Base-by-base conservation (phyloP, 2,329 filamentous ascomycete genomes). In the Nemania serpens region DNA sequence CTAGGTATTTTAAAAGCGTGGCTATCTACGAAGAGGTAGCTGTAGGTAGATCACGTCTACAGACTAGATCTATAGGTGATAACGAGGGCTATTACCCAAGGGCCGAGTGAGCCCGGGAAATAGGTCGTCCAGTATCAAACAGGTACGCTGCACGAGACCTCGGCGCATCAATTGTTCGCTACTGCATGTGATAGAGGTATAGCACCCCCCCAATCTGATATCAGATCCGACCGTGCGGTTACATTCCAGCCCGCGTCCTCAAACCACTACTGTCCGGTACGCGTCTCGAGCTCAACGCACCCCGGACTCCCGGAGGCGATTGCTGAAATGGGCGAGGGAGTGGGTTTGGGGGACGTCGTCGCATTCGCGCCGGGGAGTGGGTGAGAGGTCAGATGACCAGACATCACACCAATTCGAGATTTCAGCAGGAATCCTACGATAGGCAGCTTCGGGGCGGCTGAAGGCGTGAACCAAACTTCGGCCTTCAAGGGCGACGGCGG, bases 171-270 rank as follows among this genome's bases (percentile, higher is more conserved):
- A 33, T 45, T n/a, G 5, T 43, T 49, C 36, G 39, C 11, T 54
- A 11, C 33, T 55, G 29, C 47, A 47, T 55, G 36, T 42, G 37
- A n/a, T 33, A 55, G 15, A 15, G 41, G 3, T 53, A 50, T 48
- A 20, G 9, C 46, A 55, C 42, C 50, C 45, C 39, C 55, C 50
- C n/a, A n/a, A 49, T 53, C 17, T 39, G 25, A 43, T 64, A 49
- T 53, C 17, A 34, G 25, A 43, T 64, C 55, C 52, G 58, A 51
- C 54, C 63, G 61, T 64, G 58, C 52, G 61, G 63, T 65, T 65
- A 51, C 63, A 58, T 57, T 34, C 55, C 51, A 37, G 47, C 29
- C 61, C 63, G 61, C 34, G 55, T 54, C 50, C 52, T 56, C 49
- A 41, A 25, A 54, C 37, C 45, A 50, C 20, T 22, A 22, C 10